phyloP scores from a whole-genome alignment of 2,329 filamentous ascomycete genomes.

The Teratosphaeria gauchensis region DNA sequence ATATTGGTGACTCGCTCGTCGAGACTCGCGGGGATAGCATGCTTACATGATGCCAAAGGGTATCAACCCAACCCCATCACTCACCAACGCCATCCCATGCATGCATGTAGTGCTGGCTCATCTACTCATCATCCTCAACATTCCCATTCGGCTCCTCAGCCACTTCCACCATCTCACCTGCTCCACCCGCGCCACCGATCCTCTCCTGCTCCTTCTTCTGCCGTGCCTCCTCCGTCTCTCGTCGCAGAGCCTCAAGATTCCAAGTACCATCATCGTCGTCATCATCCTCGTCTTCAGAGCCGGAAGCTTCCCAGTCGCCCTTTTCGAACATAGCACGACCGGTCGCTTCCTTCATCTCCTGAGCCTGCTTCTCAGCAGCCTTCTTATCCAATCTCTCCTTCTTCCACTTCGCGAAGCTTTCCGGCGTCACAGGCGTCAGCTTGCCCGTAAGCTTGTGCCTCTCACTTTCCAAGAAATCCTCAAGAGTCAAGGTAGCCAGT shows the following conservation, averaged over 20 bases:
- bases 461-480: constrained; percentile 95
- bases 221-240: constrained; percentile 71
- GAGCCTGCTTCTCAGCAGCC: constrained; percentile 81
- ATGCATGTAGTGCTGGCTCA: neutral
- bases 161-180: constrained; percentile 2
- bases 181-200: constrained; percentile 19
- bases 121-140: neutral
- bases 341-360: constrained; percentile 87
- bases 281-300: constrained; percentile 51
- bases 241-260: constrained; percentile 73
- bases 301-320: constrained; percentile 72
- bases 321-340: constrained; percentile 93
- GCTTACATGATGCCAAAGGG: neutral
- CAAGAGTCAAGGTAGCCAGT: constrained; percentile 83
- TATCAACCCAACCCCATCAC: neutral
- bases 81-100: neutral
- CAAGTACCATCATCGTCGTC: constrained; percentile 53
- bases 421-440: constrained; percentile 85
- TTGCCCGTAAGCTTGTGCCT: constrained; percentile 87
- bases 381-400: constrained; percentile 90
- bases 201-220: constrained; percentile 70
- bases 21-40: neutral
- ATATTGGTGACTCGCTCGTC: neutral
- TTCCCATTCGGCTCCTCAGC: constrained; percentile 5
- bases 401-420: constrained; percentile 96